Conservation (phyloP, 768 basidiomycete species). For the Mycena chlorophos region DNA sequence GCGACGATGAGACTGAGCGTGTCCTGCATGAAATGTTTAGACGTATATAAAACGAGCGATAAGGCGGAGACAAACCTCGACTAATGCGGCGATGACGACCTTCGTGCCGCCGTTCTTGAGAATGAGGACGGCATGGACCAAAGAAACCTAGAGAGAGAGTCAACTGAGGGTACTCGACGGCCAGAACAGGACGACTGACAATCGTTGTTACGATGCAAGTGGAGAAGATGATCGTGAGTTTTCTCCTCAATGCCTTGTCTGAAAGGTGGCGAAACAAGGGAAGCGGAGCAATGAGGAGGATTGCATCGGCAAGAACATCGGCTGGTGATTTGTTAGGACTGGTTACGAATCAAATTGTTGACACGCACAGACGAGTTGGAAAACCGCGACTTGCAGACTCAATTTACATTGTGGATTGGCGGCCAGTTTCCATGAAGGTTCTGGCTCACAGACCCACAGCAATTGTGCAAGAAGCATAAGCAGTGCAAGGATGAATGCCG, state of each 20-base stretch:
- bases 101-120: conserved; percentile 29
- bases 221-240: conserved; percentile 54
- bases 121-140: conserved; percentile 49
- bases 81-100: conserved; percentile 39
- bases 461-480: conserved; percentile 44
- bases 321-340: conserved; percentile 33
- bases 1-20: conserved; percentile 39
- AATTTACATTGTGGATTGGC: conserved; percentile 43
- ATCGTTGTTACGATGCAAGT: conserved; percentile 52
- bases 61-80: conserved; percentile 37
- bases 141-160: conserved; percentile 26
- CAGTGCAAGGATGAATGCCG: conserved; percentile 31
- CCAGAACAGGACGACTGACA: conserved; percentile 23
- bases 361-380: conserved; percentile 53
- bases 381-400: conserved; percentile 47
- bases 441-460: conserved; percentile 44
- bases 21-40: conserved; percentile 23
- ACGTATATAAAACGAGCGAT: neutral
- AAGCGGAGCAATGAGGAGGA: conserved; percentile 48
- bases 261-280: conserved; percentile 45
- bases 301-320: conserved; percentile 45
- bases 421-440: conserved; percentile 40
- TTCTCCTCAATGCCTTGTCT: conserved; percentile 38
- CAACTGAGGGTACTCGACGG: neutral
- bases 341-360: neutral